Percentiles rank a stretch among this genome's conserved stretches.
phyloP scores from a whole-genome alignment of 2,329 filamentous ascomycete species.

The Xylaria sp. region DNA sequence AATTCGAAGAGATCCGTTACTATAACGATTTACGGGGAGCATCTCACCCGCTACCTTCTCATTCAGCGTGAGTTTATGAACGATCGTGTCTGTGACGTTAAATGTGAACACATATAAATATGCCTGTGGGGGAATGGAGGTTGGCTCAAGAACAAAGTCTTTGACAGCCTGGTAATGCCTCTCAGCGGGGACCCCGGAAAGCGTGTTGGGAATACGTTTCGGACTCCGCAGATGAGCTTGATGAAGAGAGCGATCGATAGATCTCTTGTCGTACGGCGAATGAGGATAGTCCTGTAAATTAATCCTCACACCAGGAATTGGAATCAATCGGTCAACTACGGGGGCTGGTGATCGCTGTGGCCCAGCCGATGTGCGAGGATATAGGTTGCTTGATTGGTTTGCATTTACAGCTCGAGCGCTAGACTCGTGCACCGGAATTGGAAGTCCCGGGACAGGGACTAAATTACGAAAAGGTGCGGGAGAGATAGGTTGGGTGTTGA shows the following conservation, averaged over 20 bases:
- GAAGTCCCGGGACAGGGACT: not conserved
- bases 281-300: constrained; percentile 54
- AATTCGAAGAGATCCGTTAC: constrained; percentile 68
- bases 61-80: constrained; percentile 52
- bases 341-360: constrained; percentile 10
- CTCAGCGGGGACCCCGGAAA: constrained; percentile 40
- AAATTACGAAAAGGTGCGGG: constrained; percentile 1
- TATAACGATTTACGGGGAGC: constrained; percentile 55
- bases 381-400: constrained; percentile 17
- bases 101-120: constrained; percentile 61
- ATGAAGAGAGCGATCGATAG: constrained; percentile 59
- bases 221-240: constrained; percentile 62
- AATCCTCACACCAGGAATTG: constrained; percentile 39
- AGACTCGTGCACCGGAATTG: constrained; percentile 2
- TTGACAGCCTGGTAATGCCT: constrained; percentile 69
- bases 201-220: constrained; percentile 51
- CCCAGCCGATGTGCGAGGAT: constrained; percentile 8
- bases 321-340: constrained; percentile 42
- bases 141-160: constrained; percentile 61
- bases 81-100: constrained; percentile 53
- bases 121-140: constrained; percentile 51
- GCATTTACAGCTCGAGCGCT: constrained; percentile 11
- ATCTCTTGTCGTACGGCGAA: constrained; percentile 55
- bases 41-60: constrained; percentile 42
- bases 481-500: constrained; percentile 5